Conservation (phyloP, 768 basidiomycete genomes). For the Tylopilus balloui region DNA sequence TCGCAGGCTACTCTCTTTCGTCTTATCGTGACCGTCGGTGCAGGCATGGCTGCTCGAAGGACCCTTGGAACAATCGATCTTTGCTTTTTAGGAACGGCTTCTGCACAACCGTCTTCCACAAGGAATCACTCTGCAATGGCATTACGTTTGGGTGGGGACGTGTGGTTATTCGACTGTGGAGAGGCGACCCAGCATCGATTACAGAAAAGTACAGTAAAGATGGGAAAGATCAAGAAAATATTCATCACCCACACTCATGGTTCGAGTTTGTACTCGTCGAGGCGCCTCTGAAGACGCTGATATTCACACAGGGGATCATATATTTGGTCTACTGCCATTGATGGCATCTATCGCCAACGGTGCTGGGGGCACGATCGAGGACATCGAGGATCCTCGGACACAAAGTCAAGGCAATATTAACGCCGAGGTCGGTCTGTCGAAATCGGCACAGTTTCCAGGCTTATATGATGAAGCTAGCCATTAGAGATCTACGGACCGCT, state of each 20-base stretch:
- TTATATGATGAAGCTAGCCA: slow-evolving; percentile 39
- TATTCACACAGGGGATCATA: slow-evolving; percentile 62
- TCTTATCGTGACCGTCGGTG: background rate
- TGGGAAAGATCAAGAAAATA: slow-evolving; percentile 76
- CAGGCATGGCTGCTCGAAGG: slow-evolving; percentile 18
- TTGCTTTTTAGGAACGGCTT: slow-evolving; percentile 79
- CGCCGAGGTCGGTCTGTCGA: slow-evolving; percentile 15
- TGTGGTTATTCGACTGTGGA: slow-evolving; percentile 85
- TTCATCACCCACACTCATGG: slow-evolving; percentile 91
- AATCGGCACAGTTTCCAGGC: background rate
- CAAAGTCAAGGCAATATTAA: slow-evolving; percentile 14
- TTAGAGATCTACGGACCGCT: slow-evolving; percentile 84
- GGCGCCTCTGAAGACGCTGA: background rate
- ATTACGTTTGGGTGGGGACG: slow-evolving; percentile 58
- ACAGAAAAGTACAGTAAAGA: slow-evolving; percentile 67
- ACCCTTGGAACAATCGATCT: slow-evolving; percentile 42
- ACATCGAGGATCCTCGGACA: slow-evolving; percentile 54
- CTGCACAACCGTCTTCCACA: slow-evolving; percentile 74
- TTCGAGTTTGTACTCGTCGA: slow-evolving; percentile 22
- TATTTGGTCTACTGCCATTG: slow-evolving; percentile 69
- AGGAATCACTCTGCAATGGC: slow-evolving; percentile 75
- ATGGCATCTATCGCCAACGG: slow-evolving; percentile 71
- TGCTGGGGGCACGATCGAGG: slow-evolving; percentile 59
- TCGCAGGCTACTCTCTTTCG: too few species aligned
- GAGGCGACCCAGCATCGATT: slow-evolving; percentile 79